Conservation (phyloP, 495 filamentous ascomycete genomes). For the Penicillium longicatenatum region DNA sequence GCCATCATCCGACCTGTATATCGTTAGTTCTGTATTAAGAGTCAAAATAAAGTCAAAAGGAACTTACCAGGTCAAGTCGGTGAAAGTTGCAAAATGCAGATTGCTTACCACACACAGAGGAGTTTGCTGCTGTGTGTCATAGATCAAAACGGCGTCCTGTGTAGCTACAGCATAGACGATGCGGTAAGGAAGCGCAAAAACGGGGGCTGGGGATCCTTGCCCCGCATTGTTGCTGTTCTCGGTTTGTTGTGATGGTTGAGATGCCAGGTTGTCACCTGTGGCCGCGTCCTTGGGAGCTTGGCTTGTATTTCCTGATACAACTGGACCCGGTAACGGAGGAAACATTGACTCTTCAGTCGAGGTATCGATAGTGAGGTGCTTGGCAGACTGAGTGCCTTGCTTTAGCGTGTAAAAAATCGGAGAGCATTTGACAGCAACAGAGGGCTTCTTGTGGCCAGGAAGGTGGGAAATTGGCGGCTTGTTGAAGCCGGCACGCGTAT, state of each 20-base stretch:
- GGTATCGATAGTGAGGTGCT: constrained; percentile 91
- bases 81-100: constrained; percentile 94
- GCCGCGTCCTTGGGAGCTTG: constrained; percentile 66
- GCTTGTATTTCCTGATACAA: constrained; percentile 74
- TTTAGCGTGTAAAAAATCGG: constrained; percentile 85
- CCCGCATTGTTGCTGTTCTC: constrained; percentile 57
- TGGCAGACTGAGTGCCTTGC: constrained; percentile 65
- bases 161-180: constrained; percentile 97
- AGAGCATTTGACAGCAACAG: constrained; percentile 92
- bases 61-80: constrained; percentile 89
- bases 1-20: constrained; percentile 85
- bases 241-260: constrained; percentile 54
- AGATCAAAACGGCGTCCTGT: constrained; percentile 92
- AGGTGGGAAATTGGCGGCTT: constrained; percentile 97
- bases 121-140: constrained; percentile 95
- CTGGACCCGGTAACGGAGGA: constrained; percentile 78
- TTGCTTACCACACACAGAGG: constrained; percentile 94
- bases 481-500: constrained; percentile 94
- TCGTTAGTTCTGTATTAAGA: constrained; percentile 22
- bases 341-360: constrained; percentile 85
- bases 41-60: constrained; percentile 16
- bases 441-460: constrained; percentile 97
- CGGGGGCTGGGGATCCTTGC: constrained; percentile 58
- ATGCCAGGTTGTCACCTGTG: constrained; percentile 40
- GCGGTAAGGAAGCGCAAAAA: constrained; percentile 86